Percentiles rank a stretch among this genome's conserved stretches.
Evolutionary conservation across 31 red algal genomes (phyloP).

Genomic region (Porphyra umbilicalis): DNA sequence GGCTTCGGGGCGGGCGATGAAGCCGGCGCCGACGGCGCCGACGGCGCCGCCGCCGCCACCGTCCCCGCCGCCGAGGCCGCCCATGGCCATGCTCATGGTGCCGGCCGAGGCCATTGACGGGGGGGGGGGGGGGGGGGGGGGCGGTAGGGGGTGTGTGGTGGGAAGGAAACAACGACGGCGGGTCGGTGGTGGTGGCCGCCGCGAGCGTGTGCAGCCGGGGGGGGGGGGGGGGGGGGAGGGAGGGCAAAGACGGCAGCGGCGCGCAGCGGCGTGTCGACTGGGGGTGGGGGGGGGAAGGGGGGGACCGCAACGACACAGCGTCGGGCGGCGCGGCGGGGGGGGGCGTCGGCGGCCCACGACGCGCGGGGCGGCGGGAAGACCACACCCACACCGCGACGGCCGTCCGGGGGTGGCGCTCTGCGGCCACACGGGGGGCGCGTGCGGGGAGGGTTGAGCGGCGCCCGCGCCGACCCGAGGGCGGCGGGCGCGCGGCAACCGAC

Average conservation of each 20-base stretch:
- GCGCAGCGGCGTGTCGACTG: background rate
- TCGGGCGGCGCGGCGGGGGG: background rate
- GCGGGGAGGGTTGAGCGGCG: too few relatives aligned
- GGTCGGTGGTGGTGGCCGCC: background rate
- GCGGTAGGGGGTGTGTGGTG: background rate
- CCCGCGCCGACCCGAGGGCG: too few relatives aligned
- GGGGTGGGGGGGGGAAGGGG: background rate
- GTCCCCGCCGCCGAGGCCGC: constrained; percentile 30
- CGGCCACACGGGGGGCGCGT: too few relatives aligned
- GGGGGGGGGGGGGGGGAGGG: constrained; percentile 6
- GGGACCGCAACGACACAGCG: background rate
- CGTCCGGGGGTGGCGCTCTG: too few relatives aligned
- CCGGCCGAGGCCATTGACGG: constrained; percentile 25
- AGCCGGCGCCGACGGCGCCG: constrained; percentile 30
- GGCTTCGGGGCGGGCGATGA: constrained; percentile 72
- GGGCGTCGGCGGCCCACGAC: too few relatives aligned
- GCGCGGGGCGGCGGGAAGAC: too few relatives aligned
- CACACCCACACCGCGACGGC: too few relatives aligned
- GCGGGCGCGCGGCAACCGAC: too few relatives aligned
- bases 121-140: constrained; percentile 3
- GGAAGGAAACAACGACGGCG: background rate
- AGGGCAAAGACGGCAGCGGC: background rate
- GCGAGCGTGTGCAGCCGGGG: background rate
- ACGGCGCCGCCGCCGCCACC: background rate
- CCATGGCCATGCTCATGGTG: constrained; percentile 35